Percentiles rank a stretch among this genome's conserved stretches.
These are phyloP conservation scores for Prunus kanzakura DNA, from an alignment of 306 rosid species.

Conservation along the genomic window DNA sequence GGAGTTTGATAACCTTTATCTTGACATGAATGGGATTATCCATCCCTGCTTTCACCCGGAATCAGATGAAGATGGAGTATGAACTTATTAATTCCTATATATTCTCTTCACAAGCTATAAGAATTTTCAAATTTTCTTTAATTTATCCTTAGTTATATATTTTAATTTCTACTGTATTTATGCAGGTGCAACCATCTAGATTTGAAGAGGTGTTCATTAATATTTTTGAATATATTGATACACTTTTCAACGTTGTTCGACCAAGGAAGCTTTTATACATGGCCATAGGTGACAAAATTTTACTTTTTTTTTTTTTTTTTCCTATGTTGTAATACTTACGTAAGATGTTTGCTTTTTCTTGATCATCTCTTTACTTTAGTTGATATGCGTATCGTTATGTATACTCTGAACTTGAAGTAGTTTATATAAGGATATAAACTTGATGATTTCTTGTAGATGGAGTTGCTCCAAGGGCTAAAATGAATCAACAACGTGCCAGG, in stretches of 20 bases:
- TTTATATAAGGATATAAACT: neutral
- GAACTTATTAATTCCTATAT: neutral
- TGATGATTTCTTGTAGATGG: conserved; percentile 34
- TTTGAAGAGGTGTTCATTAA: conserved; percentile 43
- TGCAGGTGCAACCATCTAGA: conserved; percentile 26
- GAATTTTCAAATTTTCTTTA: neutral
- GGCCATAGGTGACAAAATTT: conserved; percentile 15
- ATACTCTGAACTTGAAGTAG: neutral
- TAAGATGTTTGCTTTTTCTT: too few relatives aligned
- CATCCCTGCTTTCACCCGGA: conserved; percentile 61
- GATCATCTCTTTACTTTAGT: neutral
- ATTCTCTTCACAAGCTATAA: too few relatives aligned
- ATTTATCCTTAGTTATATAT: neutral
- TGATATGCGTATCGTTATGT: too few relatives aligned
- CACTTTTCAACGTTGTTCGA: conserved; percentile 34
- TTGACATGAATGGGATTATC: conserved; percentile 15
- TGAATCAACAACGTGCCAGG: conserved; percentile 57
- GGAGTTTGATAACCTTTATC: too few relatives aligned
- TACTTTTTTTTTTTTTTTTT: neutral
- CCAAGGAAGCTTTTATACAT: conserved; percentile 17
- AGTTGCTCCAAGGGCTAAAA: conserved; percentile 64
- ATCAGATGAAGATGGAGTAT: neutral
- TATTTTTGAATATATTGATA: conserved; percentile 44
- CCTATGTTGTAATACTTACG: neutral
- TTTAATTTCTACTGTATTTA: neutral